Evolutionary conservation across 768 basidiomycete genomes (phyloP).

Genomic region (Mycena belliarum): DNA sequence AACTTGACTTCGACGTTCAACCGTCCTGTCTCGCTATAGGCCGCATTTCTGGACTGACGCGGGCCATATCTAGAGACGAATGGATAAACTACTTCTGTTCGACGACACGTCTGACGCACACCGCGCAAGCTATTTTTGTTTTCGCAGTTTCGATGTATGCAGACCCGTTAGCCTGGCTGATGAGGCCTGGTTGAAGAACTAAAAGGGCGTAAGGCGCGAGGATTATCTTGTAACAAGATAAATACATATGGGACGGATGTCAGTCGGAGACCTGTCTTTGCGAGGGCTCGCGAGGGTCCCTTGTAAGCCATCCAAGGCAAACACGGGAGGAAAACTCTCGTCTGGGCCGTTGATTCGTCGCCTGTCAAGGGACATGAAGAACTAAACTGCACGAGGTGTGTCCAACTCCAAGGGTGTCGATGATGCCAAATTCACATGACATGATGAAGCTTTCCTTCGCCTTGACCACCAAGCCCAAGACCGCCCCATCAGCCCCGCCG

Average conservation of each 20-base stretch:
- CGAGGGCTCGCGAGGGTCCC: slow-evolving; percentile 43
- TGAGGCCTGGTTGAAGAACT: slow-evolving; percentile 91
- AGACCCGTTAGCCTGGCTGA: slow-evolving; percentile 93
- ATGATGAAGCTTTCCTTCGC: slow-evolving; percentile 91
- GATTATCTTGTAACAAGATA: background rate
- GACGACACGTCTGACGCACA: slow-evolving; percentile 56
- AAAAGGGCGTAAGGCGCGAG: slow-evolving; percentile 5
- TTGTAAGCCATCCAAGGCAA: slow-evolving; percentile 39
- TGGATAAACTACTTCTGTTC: slow-evolving; percentile 12
- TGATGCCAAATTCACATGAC: slow-evolving; percentile 1
- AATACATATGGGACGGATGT: slow-evolving; percentile 88
- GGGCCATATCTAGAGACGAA: slow-evolving; percentile 67
- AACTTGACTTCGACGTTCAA: slow-evolving; percentile 97
- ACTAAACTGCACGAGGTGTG: no score
- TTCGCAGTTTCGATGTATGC: slow-evolving; percentile 93
- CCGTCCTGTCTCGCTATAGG: slow-evolving; percentile 85
- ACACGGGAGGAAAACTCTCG: slow-evolving; percentile 69
- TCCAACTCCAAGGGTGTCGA: no score
- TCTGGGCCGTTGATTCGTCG: slow-evolving; percentile 92
- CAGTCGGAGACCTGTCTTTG: slow-evolving; percentile 52
- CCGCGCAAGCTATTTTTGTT: slow-evolving; percentile 94
- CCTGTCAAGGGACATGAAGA: slow-evolving; percentile 75
- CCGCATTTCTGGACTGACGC: slow-evolving; percentile 75
- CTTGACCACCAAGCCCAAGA: slow-evolving; percentile 64
- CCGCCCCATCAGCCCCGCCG: slow-evolving; percentile 43